Evolutionary conservation across 2,329 filamentous ascomycete species (phyloP).

Genomic region (Stachybotrys chlorohalonatus): DNA sequence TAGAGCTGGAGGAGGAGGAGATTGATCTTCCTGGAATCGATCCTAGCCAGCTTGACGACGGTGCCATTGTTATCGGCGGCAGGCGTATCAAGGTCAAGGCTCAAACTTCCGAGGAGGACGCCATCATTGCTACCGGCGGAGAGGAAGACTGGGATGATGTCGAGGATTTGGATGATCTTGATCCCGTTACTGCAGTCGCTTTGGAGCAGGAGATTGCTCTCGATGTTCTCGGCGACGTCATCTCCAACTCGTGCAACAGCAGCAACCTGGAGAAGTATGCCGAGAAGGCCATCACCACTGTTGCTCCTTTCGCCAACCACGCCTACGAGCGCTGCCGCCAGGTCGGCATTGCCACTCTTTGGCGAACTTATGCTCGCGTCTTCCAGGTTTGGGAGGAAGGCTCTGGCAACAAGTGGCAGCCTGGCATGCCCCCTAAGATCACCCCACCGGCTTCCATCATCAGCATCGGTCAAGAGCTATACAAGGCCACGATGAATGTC

Average conservation of each 20-base stretch:
- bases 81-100: slow-evolving; percentile 75
- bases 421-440: slow-evolving; percentile 75
- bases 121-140: slow-evolving; percentile 47
- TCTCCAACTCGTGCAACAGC: slow-evolving; percentile 73
- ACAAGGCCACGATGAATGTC: slow-evolving; percentile 72
- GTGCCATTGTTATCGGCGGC: slow-evolving; percentile 68
- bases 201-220: slow-evolving; percentile 97
- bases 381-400: slow-evolving; percentile 76
- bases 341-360: slow-evolving; percentile 82
- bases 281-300: slow-evolving; percentile 75
- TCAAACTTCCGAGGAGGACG: slow-evolving; percentile 44
- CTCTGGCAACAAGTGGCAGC: slow-evolving; percentile 73
- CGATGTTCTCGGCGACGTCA: slow-evolving; percentile 87
- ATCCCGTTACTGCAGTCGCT: slow-evolving; percentile 78
- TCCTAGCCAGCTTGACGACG: slow-evolving; percentile 55
- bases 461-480: slow-evolving; percentile 79
- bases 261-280: slow-evolving; percentile 71
- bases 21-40: slow-evolving; percentile 60
- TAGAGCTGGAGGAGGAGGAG: slow-evolving; percentile 85
- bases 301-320: slow-evolving; percentile 77
- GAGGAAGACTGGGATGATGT: slow-evolving; percentile 47
- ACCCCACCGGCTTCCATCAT: slow-evolving; percentile 70
- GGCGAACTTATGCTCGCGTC: slow-evolving; percentile 86
- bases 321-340: slow-evolving; percentile 89
- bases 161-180: slow-evolving; percentile 75